Evolutionary conservation across 2,329 filamentous ascomycete species (phyloP), one percentile per base, ranked within the genome.

Genomic region (Penicillium sp.): DNA sequence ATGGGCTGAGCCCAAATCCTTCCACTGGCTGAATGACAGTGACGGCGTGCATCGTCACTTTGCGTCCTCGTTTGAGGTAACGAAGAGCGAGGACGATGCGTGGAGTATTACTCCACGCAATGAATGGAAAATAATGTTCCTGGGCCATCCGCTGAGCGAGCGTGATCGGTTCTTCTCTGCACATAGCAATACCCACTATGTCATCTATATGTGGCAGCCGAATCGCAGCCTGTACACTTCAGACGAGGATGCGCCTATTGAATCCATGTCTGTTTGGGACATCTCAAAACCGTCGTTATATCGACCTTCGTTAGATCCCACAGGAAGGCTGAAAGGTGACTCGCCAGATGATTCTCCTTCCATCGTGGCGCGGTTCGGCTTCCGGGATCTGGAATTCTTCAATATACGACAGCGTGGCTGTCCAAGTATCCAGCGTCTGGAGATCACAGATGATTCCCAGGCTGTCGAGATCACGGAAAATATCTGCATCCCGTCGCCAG

Each of bases 141-240:
- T 80, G 1, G 80, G 80, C 9, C 69, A 83, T 41, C 75, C 80
- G 1, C 60, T 82, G 6, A 78, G 76, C 57, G 69, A 73, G n/a
- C 68, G 73, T 33, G 80, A 83, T 60, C 77, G 81, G n/a, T 83
- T 84, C 72, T 82, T 80, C 65, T 84, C 80, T 9, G 68, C 78
- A 1, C 82, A 86, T 61, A 83, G 73, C 40, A 61, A 72, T 12
- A 80, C 73, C 0, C 81, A 85, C 61, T 85, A 84, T 64, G 80
- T 75, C 33, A 70, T 83, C 12, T 85, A 84, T 64, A 72, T 79
- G 25, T 84, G 81, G 81, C 80, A 83, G 57, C 76, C 79, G 2
- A 79, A 78, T 54, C 76, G 76, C 38, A 77, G 77, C 37, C 70
- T 77, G 31, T 80, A 78, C 70, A 74, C 72, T 0, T 70, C 71